phyloP scores from a whole-genome alignment of 2,329 filamentous ascomycete species.

The Xylaria sp. region DNA sequence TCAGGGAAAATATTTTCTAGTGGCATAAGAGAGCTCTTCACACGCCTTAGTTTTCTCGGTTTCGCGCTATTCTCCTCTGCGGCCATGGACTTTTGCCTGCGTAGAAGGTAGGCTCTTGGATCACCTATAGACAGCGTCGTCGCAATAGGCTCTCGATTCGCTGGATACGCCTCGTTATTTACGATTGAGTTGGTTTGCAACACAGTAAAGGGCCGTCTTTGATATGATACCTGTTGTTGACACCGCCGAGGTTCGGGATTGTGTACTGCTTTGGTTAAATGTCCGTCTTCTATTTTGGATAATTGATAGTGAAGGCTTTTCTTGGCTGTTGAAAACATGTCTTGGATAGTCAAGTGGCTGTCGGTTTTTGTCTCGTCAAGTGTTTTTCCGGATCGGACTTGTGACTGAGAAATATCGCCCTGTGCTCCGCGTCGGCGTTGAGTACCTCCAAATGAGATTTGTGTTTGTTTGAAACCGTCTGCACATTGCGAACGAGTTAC shows the following conservation, averaged over 20 bases:
- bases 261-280: not conserved
- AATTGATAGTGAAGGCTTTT: constrained; percentile 36
- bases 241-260: not conserved
- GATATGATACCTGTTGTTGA: constrained; percentile 13
- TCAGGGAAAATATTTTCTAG: constrained; percentile 43
- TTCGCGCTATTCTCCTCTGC: constrained; percentile 32
- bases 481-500: not conserved
- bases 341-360: constrained; percentile 9
- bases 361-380: not conserved
- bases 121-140: constrained; percentile 45
- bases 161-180: constrained; percentile 16
- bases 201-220: constrained; percentile 28
- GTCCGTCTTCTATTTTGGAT: constrained; percentile 24
- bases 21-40: constrained; percentile 48
- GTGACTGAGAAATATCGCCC: not conserved
- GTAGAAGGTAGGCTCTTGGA: constrained; percentile 49
- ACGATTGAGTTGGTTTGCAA: constrained; percentile 25
- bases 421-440: constrained; percentile 21
- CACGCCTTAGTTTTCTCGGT: constrained; percentile 42
- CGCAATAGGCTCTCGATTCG: constrained; percentile 42
- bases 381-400: not conserved
- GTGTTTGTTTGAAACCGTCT: constrained; percentile 43
- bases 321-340: constrained; percentile 34
- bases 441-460: constrained; percentile 41
- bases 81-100: constrained; percentile 48